Evolutionary conservation across 495 filamentous ascomycete species (phyloP).

Genomic region (Xylaria grammica): DNA sequence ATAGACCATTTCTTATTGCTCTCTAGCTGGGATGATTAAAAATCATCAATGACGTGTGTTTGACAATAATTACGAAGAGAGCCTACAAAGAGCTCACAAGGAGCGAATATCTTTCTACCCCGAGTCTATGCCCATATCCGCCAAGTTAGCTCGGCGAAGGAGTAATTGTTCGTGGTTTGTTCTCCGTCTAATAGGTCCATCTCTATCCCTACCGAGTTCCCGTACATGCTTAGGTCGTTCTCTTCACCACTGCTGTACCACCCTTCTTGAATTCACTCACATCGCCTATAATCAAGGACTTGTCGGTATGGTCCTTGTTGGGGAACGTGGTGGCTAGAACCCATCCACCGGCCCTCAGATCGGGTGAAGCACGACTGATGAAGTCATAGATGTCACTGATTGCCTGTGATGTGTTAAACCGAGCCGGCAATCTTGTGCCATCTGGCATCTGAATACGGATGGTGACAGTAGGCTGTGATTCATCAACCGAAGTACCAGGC

Average conservation of each 20-base stretch:
- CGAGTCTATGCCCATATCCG: conserved; percentile 12
- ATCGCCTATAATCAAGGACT: conserved; percentile 70
- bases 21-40: too few relatives aligned
- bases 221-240: conserved; percentile 19
- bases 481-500: conserved; percentile 65
- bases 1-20: neutral
- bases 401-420: conserved; percentile 92
- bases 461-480: conserved; percentile 75
- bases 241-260: conserved; percentile 86
- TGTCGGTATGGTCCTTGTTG: conserved; percentile 87
- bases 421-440: conserved; percentile 80
- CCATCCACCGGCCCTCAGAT: conserved; percentile 66
- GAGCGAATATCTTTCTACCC: neutral
- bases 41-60: too few relatives aligned
- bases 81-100: neutral
- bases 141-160: neutral
- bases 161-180: neutral
- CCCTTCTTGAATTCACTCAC: conserved; percentile 79
- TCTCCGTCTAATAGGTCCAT: neutral
- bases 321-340: conserved; percentile 95
- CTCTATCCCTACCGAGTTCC: conserved; percentile 1
- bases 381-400: conserved; percentile 91
- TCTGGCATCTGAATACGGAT: conserved; percentile 91
- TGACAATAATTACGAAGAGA: too few relatives aligned
- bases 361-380: conserved; percentile 69